Evolutionary conservation across 345 rosid species (phyloP).

Genomic region (Sapria himalayana): DNA sequence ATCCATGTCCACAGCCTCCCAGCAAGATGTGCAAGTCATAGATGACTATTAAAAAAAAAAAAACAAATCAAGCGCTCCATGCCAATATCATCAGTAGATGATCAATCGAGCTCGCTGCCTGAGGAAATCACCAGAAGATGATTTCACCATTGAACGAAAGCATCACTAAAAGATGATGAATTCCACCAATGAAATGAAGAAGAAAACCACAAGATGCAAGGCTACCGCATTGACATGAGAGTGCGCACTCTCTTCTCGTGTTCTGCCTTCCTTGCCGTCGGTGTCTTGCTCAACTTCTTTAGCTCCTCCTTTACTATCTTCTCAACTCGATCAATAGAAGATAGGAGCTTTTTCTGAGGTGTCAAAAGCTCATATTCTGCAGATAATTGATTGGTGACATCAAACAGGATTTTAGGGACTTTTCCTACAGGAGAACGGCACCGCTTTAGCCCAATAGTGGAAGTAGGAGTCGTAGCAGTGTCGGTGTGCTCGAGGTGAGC

Average conservation of each 20-base stretch:
- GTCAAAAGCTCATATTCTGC: slow-evolving; percentile 41
- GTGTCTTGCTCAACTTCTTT: slow-evolving; percentile 44
- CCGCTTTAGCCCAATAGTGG: slow-evolving; percentile 18
- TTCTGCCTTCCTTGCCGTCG: slow-evolving; percentile 41
- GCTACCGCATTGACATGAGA: slow-evolving; percentile 46
- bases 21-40: too few species aligned
- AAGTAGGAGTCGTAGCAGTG: slow-evolving; percentile 22
- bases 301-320: slow-evolving; percentile 57
- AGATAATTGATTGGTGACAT: slow-evolving; percentile 20
- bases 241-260: slow-evolving; percentile 43
- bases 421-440: slow-evolving; percentile 24
- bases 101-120: too few species aligned
- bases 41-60: too few species aligned
- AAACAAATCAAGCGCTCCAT: too few species aligned
- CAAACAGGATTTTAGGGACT: slow-evolving; percentile 34
- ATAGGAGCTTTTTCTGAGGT: slow-evolving; percentile 72
- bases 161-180: slow-evolving; percentile 17
- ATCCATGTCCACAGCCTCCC: too few species aligned
- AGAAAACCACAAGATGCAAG: too few species aligned
- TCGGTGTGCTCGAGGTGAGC: slow-evolving; percentile 20
- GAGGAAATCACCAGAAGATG: slow-evolving; percentile 11
- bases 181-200: slow-evolving; percentile 5
- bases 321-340: slow-evolving; percentile 64
- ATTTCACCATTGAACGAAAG: too few species aligned
- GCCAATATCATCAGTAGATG: too few species aligned